phyloP scores from a whole-genome alignment of 2,329 filamentous ascomycete species.

The Keithomyces neogunnii region DNA sequence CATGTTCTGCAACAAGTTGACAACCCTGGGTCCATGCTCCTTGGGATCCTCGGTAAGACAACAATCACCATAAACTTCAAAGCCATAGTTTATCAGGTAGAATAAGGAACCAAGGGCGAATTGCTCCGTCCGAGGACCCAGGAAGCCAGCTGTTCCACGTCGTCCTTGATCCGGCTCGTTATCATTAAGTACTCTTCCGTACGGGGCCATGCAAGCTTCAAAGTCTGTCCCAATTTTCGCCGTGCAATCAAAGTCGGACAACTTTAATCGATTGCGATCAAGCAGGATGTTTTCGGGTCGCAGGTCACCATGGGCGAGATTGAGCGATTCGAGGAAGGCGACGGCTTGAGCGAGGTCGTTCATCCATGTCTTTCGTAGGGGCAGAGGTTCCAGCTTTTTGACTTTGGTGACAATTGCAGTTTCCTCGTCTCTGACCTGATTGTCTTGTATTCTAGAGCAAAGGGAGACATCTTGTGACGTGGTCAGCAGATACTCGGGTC shows the following conservation, averaged over 20 bases:
- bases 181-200: background rate
- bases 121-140: background rate
- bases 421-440: background rate
- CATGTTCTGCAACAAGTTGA: background rate
- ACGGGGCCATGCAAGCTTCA: conserved; percentile 1
- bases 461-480: background rate
- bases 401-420: background rate
- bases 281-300: conserved; percentile 1
- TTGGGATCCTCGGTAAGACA: conserved; percentile 1
- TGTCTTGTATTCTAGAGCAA: conserved; percentile 1
- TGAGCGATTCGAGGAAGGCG: background rate
- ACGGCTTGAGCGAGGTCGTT: background rate
- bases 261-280: background rate
- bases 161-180: background rate
- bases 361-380: background rate
- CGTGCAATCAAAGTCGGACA: background rate
- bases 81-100: conserved; percentile 2
- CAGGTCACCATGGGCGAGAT: background rate
- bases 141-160: background rate
- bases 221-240: background rate
- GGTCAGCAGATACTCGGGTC: background rate
- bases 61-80: background rate
- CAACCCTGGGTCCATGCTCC: background rate
- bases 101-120: background rate
- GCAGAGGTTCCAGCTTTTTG: background rate